Base-by-base conservation (phyloP, 352 stramenopile species). In the Globisporangium alternatum region DNA sequence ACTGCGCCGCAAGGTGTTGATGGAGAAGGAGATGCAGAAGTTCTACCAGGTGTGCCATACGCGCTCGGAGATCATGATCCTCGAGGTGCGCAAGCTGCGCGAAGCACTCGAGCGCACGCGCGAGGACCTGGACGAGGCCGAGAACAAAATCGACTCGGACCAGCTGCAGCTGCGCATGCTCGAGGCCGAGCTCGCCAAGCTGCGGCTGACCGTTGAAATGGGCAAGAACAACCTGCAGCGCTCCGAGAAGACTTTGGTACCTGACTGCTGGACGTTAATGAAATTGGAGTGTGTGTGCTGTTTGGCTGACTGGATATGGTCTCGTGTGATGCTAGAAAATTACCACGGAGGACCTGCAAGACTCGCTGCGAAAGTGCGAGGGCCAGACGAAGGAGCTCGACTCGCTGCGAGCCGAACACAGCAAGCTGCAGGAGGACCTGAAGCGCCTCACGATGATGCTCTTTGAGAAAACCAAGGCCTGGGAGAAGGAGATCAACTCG, bases 381-480 rank as follows among this genome's bases (percentile, higher is more conserved):
- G 66, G 47, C 17, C 78, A 88, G 47, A 44, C 41, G 10, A 65
- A 75, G 0, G 74, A 83, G 55, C 51, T 89, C 28, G 66, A 62
- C 31, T 33, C 65, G 1, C 30, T 89, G 2, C 76, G 69, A 19
- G 21, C 43, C 5, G 64, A 76, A 13, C 66, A 85, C 53, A 56
- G 66, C 7, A 80, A 76, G 17, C 43, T 88, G 17, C 71, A 74
- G 55, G 75, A 88, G 59, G 80, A 86, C 56, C 72, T 81, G 6
- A 75, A 79, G 45, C 75, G 78, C 10, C 63, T 93, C 7, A 86
- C 79, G 13, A 67, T 82, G 22, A 63, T 80, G 61, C 65, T 91
- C 7, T 88, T 91, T 52, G 81, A 92, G 39, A 90, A 92, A 60
- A 90, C 80, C 0, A 88, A 85, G 37, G 81, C 80, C 8, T 92